Conservation (phyloP, 371 early-diverging fungal genomes). For the Rhizoclosmatium hyalinum region DNA sequence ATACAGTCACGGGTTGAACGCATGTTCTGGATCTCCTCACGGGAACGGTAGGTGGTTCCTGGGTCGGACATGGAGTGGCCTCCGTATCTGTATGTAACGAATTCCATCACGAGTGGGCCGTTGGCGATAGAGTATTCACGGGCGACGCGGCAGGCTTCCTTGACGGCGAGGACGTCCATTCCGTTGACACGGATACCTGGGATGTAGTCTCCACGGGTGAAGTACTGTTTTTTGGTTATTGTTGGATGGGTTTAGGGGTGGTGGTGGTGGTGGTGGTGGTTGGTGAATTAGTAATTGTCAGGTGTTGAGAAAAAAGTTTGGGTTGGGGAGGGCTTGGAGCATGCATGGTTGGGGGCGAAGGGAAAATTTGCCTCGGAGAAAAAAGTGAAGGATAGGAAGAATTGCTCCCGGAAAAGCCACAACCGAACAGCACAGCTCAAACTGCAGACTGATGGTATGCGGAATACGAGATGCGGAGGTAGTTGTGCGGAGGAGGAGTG, state of each 20-base stretch:
- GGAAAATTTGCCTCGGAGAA: not conserved
- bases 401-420: conserved; percentile 1
- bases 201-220: conserved; percentile 95
- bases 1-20: conserved; percentile 92
- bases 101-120: conserved; percentile 97
- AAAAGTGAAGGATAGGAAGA: conserved; percentile 13
- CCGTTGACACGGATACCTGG: conserved; percentile 95
- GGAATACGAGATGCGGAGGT: too few relatives aligned
- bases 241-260: not conserved
- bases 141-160: conserved; percentile 82
- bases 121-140: conserved; percentile 87
- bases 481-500: too few relatives aligned
- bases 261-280: not conserved
- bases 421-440: not conserved
- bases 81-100: conserved; percentile 97
- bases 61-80: conserved; percentile 99
- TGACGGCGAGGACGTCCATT: conserved; percentile 95
- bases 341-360: not conserved
- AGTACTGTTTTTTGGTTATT: conserved; percentile 65
- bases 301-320: not conserved
- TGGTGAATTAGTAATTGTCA: not conserved
- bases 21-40: conserved; percentile 93
- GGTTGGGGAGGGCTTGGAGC: not conserved
- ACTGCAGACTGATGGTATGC: not conserved
- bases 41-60: conserved; percentile 97